Conservation (phyloP, 2,329 filamentous ascomycete species). For the Cryoendolithus antarcticus region DNA sequence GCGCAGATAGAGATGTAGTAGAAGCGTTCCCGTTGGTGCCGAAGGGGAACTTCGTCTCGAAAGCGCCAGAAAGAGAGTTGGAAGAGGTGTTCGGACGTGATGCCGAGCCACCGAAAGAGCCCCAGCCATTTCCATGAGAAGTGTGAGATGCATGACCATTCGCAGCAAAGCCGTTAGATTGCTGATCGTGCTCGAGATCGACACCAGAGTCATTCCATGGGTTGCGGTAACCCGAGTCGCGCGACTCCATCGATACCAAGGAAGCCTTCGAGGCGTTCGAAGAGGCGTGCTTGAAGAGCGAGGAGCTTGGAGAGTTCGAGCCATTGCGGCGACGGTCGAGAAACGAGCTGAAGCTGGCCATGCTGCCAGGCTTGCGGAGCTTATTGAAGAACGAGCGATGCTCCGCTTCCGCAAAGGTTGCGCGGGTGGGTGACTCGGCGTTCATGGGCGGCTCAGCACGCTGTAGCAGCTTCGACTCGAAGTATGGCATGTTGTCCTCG, state of each 20-base stretch:
- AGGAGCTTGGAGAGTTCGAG: conserved; percentile 52
- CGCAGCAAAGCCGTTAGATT: conserved; percentile 3
- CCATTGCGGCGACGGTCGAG: conserved; percentile 91
- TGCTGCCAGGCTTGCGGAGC: conserved; percentile 86
- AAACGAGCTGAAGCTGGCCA: conserved; percentile 91
- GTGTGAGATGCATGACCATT: conserved; percentile 4
- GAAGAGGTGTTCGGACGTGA: conserved; percentile 53
- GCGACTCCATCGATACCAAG: conserved; percentile 89
- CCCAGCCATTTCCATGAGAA: conserved; percentile 35
- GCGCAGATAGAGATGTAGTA: conserved; percentile 25
- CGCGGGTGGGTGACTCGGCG: conserved; percentile 80
- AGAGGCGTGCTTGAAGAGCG: conserved; percentile 72
- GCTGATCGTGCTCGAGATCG: conserved; percentile 74
- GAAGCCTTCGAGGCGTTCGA: conserved; percentile 92
- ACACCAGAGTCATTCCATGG: conserved; percentile 97
- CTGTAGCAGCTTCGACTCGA: conserved; percentile 91
- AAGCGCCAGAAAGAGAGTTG: conserved; percentile 49
- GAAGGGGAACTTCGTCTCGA: conserved; percentile 55
- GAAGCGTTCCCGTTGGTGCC: conserved; percentile 32
- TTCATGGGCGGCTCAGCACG: conserved; percentile 67
- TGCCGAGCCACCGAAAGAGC: conserved; percentile 33
- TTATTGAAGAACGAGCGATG: conserved; percentile 83
- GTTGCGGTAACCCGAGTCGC: conserved; percentile 88
- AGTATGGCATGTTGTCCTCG: conserved; percentile 91
- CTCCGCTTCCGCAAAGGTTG: conserved; percentile 70